Evolutionary conservation across 2,329 filamentous ascomycete species (phyloP).

Genomic region (Aspergillus sp.): DNA sequence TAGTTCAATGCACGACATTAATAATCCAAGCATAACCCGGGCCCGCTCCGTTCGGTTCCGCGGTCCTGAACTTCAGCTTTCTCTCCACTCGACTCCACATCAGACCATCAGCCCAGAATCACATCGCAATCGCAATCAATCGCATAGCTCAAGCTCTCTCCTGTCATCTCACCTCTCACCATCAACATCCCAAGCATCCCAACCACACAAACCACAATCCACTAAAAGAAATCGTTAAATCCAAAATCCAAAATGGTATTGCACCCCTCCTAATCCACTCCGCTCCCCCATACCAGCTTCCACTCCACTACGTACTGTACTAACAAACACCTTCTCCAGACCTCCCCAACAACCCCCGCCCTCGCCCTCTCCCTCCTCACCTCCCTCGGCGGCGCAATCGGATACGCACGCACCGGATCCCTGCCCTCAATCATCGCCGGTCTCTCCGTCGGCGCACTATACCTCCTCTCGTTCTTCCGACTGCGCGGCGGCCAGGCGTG

Average conservation of each 20-base stretch:
- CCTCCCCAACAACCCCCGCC: slow-evolving; percentile 59
- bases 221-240: background rate
- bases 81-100: slow-evolving; percentile 1
- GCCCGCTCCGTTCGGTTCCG: background rate
- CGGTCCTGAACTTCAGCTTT: background rate
- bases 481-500: slow-evolving; percentile 74
- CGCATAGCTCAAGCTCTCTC: background rate
- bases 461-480: slow-evolving; percentile 78
- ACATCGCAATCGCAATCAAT: background rate
- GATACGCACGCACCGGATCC: slow-evolving; percentile 81
- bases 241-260: slow-evolving; percentile 23
- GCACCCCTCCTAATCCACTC: background rate
- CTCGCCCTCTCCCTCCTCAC: slow-evolving; percentile 79
- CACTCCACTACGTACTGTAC: background rate
- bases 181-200: background rate
- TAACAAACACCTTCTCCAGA: background rate
- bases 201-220: background rate
- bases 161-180: too few species aligned
- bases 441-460: slow-evolving; percentile 73
- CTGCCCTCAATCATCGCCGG: slow-evolving; percentile 85
- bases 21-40: background rate
- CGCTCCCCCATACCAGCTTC: background rate
- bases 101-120: background rate
- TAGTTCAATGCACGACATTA: background rate
- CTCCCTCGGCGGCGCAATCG: slow-evolving; percentile 81